Percentiles rank a stretch among this genome's conserved stretches.
These are phyloP conservation scores for Apophysomyces sp. DNA, from an alignment of 371 early-diverging fungal genomes.

Conservation along the genomic window DNA sequence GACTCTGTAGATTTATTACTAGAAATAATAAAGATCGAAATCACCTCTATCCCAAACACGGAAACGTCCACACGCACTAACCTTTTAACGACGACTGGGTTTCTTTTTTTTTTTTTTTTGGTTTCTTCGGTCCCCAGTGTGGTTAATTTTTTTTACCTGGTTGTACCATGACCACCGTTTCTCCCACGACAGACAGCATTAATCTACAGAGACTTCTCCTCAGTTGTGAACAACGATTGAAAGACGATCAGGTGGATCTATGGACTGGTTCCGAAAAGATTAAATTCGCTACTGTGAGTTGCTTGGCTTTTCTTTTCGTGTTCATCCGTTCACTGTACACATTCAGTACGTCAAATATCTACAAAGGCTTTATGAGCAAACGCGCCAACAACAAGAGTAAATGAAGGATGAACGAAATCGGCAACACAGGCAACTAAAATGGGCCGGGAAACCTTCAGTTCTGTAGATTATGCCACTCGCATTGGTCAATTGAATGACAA, in stretches of 20 bases:
- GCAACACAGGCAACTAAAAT: background rate
- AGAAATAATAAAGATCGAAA: too few species aligned
- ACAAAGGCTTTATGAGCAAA: background rate
- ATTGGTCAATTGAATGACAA: background rate
- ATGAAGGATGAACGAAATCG: background rate
- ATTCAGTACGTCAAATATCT: conserved; percentile 4
- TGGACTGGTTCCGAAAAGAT: conserved; percentile 36
- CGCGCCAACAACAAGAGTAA: background rate
- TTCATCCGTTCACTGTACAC: background rate
- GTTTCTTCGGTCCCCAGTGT: too few species aligned
- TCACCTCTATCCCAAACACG: too few species aligned
- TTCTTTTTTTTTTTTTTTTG: background rate
- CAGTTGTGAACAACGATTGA: conserved; percentile 28
- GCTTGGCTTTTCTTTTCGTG: background rate
- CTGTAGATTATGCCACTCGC: background rate
- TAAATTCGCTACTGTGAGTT: conserved; percentile 34
- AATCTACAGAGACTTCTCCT: conserved; percentile 32
- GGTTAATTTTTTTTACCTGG: background rate
- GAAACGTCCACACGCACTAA: too few species aligned
- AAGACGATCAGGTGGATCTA: conserved; percentile 18
- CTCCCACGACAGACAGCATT: conserved; percentile 27
- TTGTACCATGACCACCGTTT: background rate
- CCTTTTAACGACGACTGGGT: too few species aligned
- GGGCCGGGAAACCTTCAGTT: background rate
- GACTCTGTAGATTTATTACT: background rate